Evolutionary conservation across 305 asterid genomes (phyloP), one percentile per base, ranked within the genome.

Genomic region (Solanum chacoense): DNA sequence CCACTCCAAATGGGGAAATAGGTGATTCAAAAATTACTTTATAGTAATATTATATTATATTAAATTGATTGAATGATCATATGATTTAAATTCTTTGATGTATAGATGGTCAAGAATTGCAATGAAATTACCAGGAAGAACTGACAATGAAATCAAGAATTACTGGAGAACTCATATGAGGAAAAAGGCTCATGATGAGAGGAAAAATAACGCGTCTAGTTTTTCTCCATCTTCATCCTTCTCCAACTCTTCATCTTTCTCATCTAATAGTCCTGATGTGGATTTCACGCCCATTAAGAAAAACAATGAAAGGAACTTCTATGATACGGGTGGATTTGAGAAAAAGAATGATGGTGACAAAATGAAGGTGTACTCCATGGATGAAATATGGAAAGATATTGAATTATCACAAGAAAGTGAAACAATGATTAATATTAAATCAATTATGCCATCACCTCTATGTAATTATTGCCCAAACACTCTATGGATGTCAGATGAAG

Each of bases 51-150:
- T 20, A 16, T 50, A 50, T 50, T 50, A 50, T 6, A 50, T 12
- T 42, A 42, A 20, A 76, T 3, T 12, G 2, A 35, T 36, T 6
- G 31, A 77, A 36, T 77, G 26, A n/a, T 1, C 11, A 11, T n/a
- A 37, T 77, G 32, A 77, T 35, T 77, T 83, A 29, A 29, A 18
- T 10, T 34, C 35, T 11, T 63, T 88, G 8, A 13, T 34, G 18
- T 86, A 87, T 89, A 97, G 99, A 90, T 97, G 99, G 99, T 97
- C 99, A 24, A 96, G 92, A 90, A 97, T 97, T 86, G 98, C 99
- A 7, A 89, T 94, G 35, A 97, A 94, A 85, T 69, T 96, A 95
- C 67, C 96, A 94, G 84, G 84, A 4, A 77, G 84, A 36, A 77
- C 84, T 36, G 84, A 77, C 4, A 77, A 77, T 12, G 84, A 77